Evolutionary conservation across 441 rosid genomes (phyloP), one percentile per base, ranked within the genome.

Genomic region (Populus hybrid): DNA sequence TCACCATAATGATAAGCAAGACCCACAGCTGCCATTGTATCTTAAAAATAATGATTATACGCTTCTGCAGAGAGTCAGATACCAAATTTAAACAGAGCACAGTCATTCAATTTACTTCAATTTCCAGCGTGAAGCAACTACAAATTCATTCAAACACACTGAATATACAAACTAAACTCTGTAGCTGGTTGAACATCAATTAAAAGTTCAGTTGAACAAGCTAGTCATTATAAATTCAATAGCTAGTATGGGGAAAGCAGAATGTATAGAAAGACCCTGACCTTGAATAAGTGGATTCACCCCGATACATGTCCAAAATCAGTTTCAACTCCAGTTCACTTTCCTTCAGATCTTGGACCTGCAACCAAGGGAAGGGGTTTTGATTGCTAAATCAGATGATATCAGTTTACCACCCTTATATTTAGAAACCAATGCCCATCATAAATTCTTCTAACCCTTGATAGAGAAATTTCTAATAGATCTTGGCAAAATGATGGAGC

Each of bases 221-320:
- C 42, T 38, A 38, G 12, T 38, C 42, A 2, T 38, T 45, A 4
- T 14, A 45, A 45, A 3, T 14, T 45, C 3, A 14, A 45, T 45
- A 45, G 29, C 59, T 28, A 3, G 53, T 28, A 14, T 2, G 9
- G 8, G 33, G 56, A 36, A 45, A 21, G 38, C 36, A 23, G 28
- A 70, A 36, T 64, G 14, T 50, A 38, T 26, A 38, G 9, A 45
- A 28, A 6, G 56, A 76, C 24, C n/a, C 88, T 77, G 72, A 97
- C 99, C 98, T 88, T 74, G 94, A 75, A 82, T 86, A 97, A 77
- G 86, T 83, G 65, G 87, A 90, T 85, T 94, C 99, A 16, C 90
- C 95, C 81, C 87, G 89, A 82, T 86, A 91, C 99, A 94, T 94
- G 77, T 92, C 97, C 81, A 90, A 76, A 86, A 97, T 87, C 83